Conservation (phyloP, 805 yeast species). For the Tetrapisispora namnaoensis region DNA sequence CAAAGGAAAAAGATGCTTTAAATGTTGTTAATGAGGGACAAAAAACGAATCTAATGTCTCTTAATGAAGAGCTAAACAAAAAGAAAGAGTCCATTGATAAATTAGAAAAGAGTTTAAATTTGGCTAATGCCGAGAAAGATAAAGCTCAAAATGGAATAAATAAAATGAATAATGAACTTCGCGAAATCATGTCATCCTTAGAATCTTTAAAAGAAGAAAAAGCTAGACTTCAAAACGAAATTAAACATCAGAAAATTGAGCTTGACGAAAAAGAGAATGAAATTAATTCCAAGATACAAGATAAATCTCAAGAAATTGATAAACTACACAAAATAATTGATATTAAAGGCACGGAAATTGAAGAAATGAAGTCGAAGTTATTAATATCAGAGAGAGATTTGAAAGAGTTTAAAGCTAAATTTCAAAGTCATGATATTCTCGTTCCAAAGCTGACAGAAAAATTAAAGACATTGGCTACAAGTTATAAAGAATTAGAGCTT, state of each 20-base stretch:
- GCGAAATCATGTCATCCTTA: constrained; percentile 52
- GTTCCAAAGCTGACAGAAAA: constrained; percentile 38
- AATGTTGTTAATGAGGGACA: constrained; percentile 15
- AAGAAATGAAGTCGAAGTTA: constrained; percentile 4
- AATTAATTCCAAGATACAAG: background rate
- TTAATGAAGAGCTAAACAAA: constrained; percentile 10
- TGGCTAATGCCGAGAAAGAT: constrained; percentile 33
- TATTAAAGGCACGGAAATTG: background rate
- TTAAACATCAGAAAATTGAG: constrained; percentile 25
- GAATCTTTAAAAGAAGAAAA: constrained; percentile 39
- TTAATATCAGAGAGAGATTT: constrained; percentile 23
- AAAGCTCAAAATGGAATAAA: constrained; percentile 82
- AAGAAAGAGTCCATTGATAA: constrained; percentile 12
- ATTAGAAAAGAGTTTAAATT: constrained; percentile 22
- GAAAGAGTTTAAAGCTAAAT: constrained; percentile 17
- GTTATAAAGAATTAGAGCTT: constrained; percentile 20
- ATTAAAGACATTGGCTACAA: constrained; percentile 34
- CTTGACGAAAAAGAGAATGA: background rate
- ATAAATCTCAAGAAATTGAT: constrained; percentile 1
- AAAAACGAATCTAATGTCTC: constrained; percentile 27
- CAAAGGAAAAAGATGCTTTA: constrained; percentile 15
- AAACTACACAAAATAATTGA: background rate
- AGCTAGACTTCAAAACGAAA: constrained; percentile 36
- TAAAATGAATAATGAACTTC: constrained; percentile 78
- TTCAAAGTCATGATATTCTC: constrained; percentile 27